Evolutionary conservation across 352 stramenopile species (phyloP).

Genomic region (Globisporangium recalcitrans): DNA sequence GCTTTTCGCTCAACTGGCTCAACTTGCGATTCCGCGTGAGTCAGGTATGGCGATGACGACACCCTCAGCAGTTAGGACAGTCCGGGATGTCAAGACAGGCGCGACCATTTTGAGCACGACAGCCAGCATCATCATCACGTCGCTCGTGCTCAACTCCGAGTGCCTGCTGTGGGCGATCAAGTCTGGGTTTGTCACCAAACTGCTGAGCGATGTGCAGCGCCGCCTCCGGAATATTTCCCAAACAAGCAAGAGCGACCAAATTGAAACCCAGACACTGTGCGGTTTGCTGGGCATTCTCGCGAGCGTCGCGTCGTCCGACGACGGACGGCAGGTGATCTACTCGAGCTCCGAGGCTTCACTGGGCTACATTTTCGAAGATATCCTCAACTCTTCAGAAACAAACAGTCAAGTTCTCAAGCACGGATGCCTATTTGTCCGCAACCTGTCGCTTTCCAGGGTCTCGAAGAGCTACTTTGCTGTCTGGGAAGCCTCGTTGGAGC

Average conservation of each 20-base stretch:
- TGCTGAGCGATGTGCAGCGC: conserved; percentile 35
- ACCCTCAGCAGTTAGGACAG: neutral
- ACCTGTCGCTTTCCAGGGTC: conserved; percentile 48
- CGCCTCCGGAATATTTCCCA: conserved; percentile 28
- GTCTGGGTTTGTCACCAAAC: conserved; percentile 29
- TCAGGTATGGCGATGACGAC: neutral
- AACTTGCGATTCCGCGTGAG: conserved; percentile 10
- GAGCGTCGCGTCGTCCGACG: conserved; percentile 35
- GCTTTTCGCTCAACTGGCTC: conserved; percentile 16
- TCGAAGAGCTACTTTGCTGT: conserved; percentile 51
- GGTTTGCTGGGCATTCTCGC: conserved; percentile 44
- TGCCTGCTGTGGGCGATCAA: conserved; percentile 44
- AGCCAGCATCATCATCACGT: conserved; percentile 41
- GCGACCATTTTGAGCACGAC: conserved; percentile 18
- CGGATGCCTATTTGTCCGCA: conserved; percentile 48
- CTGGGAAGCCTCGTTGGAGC: conserved; percentile 46
- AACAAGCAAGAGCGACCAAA: conserved; percentile 28
- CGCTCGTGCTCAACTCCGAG: conserved; percentile 41
- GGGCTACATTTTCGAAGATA: conserved; percentile 39
- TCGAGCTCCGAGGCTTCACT: conserved; percentile 27
- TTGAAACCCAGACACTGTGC: conserved; percentile 31
- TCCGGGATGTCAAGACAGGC: neutral
- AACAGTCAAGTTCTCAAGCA: conserved; percentile 21
- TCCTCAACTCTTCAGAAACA: conserved; percentile 25
- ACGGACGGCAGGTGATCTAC: conserved; percentile 39